These are phyloP conservation scores for Sclerotinia trifoliorum DNA, from an alignment of 2,329 filamentous ascomycete genomes.

Conservation along the genomic window DNA sequence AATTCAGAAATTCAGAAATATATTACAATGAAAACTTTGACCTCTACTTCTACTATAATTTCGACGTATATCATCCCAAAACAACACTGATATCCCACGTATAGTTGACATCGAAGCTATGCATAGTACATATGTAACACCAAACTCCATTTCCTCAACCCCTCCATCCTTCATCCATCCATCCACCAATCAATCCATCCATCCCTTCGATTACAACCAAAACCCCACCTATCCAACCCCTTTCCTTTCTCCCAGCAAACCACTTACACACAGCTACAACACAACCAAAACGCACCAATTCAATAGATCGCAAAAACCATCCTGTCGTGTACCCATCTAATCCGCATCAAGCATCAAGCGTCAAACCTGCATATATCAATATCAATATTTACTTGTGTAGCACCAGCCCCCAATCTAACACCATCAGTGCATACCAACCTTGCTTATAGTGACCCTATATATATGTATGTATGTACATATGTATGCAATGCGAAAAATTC, in stretches of 20 bases:
- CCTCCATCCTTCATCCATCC: background rate
- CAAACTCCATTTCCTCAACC: too few relatives aligned
- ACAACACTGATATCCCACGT: too few relatives aligned
- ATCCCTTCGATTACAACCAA: background rate
- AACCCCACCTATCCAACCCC: background rate
- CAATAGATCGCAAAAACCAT: constrained; percentile 20
- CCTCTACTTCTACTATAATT: too few relatives aligned
- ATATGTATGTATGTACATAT: too few relatives aligned
- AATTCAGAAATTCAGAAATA: too few relatives aligned
- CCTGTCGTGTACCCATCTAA: constrained; percentile 8
- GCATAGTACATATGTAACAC: too few relatives aligned
- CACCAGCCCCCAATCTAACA: background rate
- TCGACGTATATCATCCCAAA: too few relatives aligned
- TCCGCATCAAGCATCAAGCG: background rate
- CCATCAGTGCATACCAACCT: background rate
- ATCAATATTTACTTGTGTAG: background rate
- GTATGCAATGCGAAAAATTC: background rate
- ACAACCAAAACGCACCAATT: constrained; percentile 9
- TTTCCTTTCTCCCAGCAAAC: background rate
- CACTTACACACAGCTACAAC: background rate
- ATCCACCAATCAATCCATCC: background rate
- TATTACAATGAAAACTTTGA: too few relatives aligned
- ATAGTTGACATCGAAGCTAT: too few relatives aligned
- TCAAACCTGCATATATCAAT: background rate
- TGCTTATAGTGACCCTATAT: background rate